phyloP scores from a whole-genome alignment of 202 grass and related monocot species.

The Brachypodium distachyon region DNA sequence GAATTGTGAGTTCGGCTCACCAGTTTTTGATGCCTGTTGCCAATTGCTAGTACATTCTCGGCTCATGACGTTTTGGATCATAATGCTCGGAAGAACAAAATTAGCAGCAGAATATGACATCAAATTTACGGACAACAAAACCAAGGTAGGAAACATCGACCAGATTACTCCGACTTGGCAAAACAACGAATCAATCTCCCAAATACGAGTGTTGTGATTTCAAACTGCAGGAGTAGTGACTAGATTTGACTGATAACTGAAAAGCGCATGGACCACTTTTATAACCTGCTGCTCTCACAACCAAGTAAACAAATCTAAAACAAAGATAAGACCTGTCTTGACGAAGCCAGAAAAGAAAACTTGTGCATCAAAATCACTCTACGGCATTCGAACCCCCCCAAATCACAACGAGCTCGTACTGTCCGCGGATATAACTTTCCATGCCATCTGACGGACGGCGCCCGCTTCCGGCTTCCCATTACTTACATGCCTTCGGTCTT shows the following conservation, averaged over 20 bases:
- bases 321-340: neutral
- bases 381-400: neutral
- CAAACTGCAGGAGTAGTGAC: neutral
- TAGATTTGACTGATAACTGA: neutral
- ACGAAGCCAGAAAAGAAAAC: neutral
- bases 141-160: neutral
- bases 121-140: neutral
- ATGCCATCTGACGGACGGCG: neutral
- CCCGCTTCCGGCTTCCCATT: no score
- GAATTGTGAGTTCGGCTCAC: no score
- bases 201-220: neutral
- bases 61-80: no score
- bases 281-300: neutral
- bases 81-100: no score
- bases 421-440: neutral
- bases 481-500: constrained; percentile 29
- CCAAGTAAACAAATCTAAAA: neutral
- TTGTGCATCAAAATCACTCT: neutral
- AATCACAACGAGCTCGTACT: neutral
- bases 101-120: neutral
- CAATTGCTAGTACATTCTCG: no score
- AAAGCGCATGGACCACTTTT: neutral
- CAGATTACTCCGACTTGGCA: neutral
- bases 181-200: neutral
- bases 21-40: no score